Evolutionary conservation across 805 yeast genomes (phyloP).

Genomic region (Suhomyces xylopsoci): DNA sequence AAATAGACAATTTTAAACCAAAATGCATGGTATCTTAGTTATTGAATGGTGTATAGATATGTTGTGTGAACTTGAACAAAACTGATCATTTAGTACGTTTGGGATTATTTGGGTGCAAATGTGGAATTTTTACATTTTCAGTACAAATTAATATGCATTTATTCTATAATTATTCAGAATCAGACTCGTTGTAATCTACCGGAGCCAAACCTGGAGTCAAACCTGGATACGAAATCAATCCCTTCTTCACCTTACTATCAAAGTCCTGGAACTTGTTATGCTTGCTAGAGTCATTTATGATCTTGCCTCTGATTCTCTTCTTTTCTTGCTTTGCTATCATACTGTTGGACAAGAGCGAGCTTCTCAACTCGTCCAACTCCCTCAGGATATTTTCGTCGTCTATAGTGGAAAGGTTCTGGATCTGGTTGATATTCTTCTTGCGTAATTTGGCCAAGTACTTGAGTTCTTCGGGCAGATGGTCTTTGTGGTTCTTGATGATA

Average conservation of each 20-base stretch:
- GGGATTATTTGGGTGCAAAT: too few relatives aligned
- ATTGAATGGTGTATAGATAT: too few relatives aligned
- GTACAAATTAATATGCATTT: too few relatives aligned
- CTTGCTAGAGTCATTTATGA: slow-evolving; percentile 8
- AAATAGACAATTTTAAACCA: too few relatives aligned
- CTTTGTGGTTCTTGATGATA: slow-evolving; percentile 32
- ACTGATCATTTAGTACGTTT: too few relatives aligned
- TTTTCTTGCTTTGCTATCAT: slow-evolving; percentile 15
- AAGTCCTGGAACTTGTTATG: slow-evolving; percentile 20
- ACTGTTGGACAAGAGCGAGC: slow-evolving; percentile 21
- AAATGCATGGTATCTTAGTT: too few relatives aligned
- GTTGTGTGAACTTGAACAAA: too few relatives aligned
- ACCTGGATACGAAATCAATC: slow-evolving; percentile 53
- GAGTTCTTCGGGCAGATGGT: slow-evolving; percentile 29
- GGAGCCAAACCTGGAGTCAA: slow-evolving; percentile 87
- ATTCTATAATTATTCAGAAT: slow-evolving; percentile 14
- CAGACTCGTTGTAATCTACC: slow-evolving; percentile 47
- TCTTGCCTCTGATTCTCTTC: slow-evolving; percentile 22
- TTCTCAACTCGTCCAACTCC: slow-evolving; percentile 28
- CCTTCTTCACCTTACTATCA: slow-evolving; percentile 41
- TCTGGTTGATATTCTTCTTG: slow-evolving; percentile 32
- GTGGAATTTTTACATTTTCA: too few relatives aligned
- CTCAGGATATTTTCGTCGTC: slow-evolving; percentile 28
- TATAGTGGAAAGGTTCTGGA: slow-evolving; percentile 27
- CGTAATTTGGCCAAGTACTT: slow-evolving; percentile 39